A percentile compares a stretch with the other conserved stretches of the same genome.
phyloP scores from a whole-genome alignment of 73 alveolate genomes.

The Stentor roeselii region DNA sequence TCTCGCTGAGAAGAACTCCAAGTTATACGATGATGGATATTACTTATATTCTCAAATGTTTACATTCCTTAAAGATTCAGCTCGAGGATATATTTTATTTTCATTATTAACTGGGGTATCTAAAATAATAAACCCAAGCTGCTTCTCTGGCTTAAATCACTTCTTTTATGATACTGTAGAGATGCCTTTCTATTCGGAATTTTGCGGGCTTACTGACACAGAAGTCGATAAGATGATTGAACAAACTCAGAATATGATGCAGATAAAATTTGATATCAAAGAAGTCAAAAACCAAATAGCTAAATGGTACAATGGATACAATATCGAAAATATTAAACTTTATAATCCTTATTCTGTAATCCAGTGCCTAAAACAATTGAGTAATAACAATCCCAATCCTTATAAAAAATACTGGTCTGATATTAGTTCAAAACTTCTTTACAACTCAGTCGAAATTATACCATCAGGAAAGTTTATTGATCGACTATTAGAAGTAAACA shows the following conservation, averaged over 20 bases:
- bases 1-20: not conserved
- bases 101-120: not conserved
- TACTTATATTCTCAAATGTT: not conserved
- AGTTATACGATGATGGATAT: not conserved
- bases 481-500: too few relatives aligned
- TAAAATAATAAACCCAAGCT: not conserved
- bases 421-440: not conserved
- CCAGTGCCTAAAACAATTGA: not conserved
- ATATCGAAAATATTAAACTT: not conserved
- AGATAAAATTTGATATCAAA: too few relatives aligned
- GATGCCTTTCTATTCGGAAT: not conserved
- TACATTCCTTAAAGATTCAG: not conserved
- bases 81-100: not conserved
- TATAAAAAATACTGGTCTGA: not conserved
- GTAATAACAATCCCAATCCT: not conserved
- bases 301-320: not conserved
- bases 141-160: not conserved
- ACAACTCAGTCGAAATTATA: too few relatives aligned
- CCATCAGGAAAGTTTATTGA: too few relatives aligned
- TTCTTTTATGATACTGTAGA: not conserved
- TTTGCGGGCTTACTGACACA: constrained; percentile 1
- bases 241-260: not conserved
- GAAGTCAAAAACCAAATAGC: too few relatives aligned
- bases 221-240: not conserved
- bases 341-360: not conserved